Evolutionary conservation across 2,329 filamentous ascomycete genomes (phyloP), one percentile per base, ranked within the genome.

Genomic region (Aspergillus persii): DNA sequence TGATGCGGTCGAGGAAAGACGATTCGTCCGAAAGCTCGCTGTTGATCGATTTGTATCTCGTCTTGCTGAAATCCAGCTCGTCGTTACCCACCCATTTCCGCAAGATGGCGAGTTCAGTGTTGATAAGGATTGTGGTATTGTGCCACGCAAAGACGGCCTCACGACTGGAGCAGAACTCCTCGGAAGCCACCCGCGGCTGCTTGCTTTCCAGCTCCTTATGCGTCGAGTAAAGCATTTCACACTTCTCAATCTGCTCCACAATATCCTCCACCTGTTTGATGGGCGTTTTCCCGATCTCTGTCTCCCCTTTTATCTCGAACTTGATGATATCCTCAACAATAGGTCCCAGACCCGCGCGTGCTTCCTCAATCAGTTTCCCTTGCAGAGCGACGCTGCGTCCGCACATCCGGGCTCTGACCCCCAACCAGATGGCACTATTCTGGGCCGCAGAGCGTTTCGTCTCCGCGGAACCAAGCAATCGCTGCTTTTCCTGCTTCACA

Each of bases 41-140:
- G 61, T 83, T 84, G 2, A 87, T 85, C 0, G 90, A 89, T 60
- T 86, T 85, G 55, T 86, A 83, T 64, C 89, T 89, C 26, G 88
- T 84, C 70, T 90, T 89, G 53, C 87, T 87, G 72, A 98, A 99
- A 76, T 98, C 92, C 44, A 99, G 84, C 71, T 96, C 93, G 41
- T 93, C 88, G 71, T 99, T 99, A 56, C 95, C 95, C 29, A 99
- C 95, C 95, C 95, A 99, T 63, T 89, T 92, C 75, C 95, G 93
- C 63, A 99, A 77, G 63, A 98, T 93, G 12, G 88, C 87, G 60
- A 99, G 84, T 74, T 99, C 91, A 2, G 91, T 96, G 74, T 96
- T 96, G 81, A 99, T 98, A 71, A 96, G 87, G 71, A 94, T 88
- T 33, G 93, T 97, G 54, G 93, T 97, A 76, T 98, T 99, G 81